Evolutionary conservation across 257 asterid species (phyloP).

Genomic region (Nicotiana benthamiana): DNA sequence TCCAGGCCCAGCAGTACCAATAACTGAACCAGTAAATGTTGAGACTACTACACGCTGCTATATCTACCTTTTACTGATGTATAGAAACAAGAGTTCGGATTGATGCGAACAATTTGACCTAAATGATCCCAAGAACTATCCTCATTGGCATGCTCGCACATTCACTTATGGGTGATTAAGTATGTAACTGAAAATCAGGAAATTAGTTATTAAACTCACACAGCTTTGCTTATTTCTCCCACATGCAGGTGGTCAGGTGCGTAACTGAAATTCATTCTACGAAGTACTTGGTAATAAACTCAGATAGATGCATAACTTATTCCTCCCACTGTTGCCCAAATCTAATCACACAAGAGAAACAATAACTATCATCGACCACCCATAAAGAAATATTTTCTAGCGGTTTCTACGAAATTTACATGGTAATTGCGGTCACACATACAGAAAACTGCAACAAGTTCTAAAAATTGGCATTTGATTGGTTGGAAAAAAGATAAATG

Average conservation of each 20-base stretch:
- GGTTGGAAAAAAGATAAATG: neutral
- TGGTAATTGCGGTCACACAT: neutral
- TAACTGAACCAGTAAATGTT: neutral
- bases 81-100: neutral
- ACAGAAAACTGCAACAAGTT: neutral
- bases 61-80: neutral
- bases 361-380: neutral
- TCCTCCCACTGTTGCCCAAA: neutral
- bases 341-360: neutral
- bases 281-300: neutral
- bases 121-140: neutral
- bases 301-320: neutral
- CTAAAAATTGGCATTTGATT: neutral
- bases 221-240: neutral
- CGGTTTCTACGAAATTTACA: neutral
- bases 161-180: neutral
- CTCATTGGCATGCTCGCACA: neutral
- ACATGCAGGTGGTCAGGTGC: neutral
- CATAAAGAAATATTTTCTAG: neutral
- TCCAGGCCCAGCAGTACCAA: neutral
- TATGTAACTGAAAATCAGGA: neutral
- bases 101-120: neutral
- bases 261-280: neutral
- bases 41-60: neutral
- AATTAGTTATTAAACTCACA: neutral